Conservation (phyloP, 805 yeast genomes). For the Saturnispora zaruensis region DNA sequence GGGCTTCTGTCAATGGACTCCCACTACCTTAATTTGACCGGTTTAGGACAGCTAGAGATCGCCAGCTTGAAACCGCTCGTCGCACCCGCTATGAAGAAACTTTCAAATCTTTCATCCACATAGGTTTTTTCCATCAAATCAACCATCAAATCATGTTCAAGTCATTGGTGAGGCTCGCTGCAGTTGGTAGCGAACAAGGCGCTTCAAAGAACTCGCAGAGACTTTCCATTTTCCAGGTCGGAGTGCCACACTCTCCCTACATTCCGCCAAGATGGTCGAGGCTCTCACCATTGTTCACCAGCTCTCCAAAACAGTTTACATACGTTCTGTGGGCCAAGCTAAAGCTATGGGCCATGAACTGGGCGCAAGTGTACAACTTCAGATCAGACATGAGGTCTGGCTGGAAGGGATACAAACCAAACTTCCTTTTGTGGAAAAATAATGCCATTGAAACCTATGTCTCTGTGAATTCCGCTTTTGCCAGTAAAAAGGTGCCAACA, state of each 20-base stretch:
- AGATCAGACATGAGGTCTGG: conserved; percentile 28
- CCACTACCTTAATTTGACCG: conserved; percentile 73
- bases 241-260: conserved; percentile 33
- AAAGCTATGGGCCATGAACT: conserved; percentile 60
- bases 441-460: conserved; percentile 70
- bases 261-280: conserved; percentile 43
- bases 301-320: conserved; percentile 7
- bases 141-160: conserved; percentile 2
- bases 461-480: conserved; percentile 75
- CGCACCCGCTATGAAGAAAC: conserved; percentile 68
- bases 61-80: conserved; percentile 84
- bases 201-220: conserved; percentile 16
- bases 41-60: conserved; percentile 74
- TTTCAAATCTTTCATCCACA: conserved; percentile 25
- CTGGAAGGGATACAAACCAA: conserved; percentile 41
- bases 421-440: conserved; percentile 75
- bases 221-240: conserved; percentile 28
- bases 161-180: conserved; percentile 2
- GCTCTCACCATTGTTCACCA: conserved; percentile 31
- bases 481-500: conserved; percentile 42
- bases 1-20: conserved; percentile 77
- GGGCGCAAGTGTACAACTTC: conserved; percentile 42
- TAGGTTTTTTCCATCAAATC: conserved; percentile 1
- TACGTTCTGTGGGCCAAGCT: conserved; percentile 48
- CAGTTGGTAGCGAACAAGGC: conserved; percentile 11